Evolutionary conservation across 2,329 filamentous ascomycete species (phyloP).

Genomic region (Achaetomium macrosporum): DNA sequence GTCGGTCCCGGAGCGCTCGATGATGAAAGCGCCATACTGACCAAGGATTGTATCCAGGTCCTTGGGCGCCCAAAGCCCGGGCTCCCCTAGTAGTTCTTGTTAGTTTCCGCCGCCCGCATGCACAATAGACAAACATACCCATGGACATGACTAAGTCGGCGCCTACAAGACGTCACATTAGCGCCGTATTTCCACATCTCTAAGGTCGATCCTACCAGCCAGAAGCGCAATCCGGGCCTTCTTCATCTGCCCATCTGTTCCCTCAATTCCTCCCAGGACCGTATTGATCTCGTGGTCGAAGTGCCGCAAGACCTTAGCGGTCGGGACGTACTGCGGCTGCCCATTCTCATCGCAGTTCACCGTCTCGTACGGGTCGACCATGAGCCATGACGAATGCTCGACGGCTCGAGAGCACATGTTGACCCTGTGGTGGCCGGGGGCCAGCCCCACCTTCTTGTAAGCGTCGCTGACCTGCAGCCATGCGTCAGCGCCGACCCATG

Average conservation of each 20-base stretch:
- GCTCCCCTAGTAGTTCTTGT: slow-evolving; percentile 57
- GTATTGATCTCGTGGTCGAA: slow-evolving; percentile 87
- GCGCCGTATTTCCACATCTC: background rate
- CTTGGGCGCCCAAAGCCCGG: slow-evolving; percentile 72
- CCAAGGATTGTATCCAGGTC: slow-evolving; percentile 86
- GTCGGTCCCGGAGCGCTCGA: slow-evolving; percentile 84
- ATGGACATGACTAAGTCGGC: slow-evolving; percentile 55
- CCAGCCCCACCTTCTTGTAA: slow-evolving; percentile 75
- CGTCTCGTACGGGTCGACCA: slow-evolving; percentile 80
- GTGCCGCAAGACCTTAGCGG: slow-evolving; percentile 83
- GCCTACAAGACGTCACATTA: slow-evolving; percentile 37
- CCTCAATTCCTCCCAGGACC: slow-evolving; percentile 66
- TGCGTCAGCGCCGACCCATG: background rate
- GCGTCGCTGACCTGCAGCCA: slow-evolving; percentile 33
- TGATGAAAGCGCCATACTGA: slow-evolving; percentile 74
- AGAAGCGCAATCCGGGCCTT: slow-evolving; percentile 72
- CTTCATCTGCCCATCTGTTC: slow-evolving; percentile 59
- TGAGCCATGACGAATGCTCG: slow-evolving; percentile 70
- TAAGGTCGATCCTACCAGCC: slow-evolving; percentile 37
- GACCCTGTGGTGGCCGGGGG: slow-evolving; percentile 65
- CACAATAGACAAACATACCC: slow-evolving; percentile 11
- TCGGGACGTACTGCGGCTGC: slow-evolving; percentile 76
- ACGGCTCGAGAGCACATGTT: slow-evolving; percentile 84
- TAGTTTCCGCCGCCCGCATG: background rate
- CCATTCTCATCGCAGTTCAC: slow-evolving; percentile 47